Evolutionary conservation across 1,284 basidiomycete species (phyloP).

Genomic region (Takashimella koratensis): DNA sequence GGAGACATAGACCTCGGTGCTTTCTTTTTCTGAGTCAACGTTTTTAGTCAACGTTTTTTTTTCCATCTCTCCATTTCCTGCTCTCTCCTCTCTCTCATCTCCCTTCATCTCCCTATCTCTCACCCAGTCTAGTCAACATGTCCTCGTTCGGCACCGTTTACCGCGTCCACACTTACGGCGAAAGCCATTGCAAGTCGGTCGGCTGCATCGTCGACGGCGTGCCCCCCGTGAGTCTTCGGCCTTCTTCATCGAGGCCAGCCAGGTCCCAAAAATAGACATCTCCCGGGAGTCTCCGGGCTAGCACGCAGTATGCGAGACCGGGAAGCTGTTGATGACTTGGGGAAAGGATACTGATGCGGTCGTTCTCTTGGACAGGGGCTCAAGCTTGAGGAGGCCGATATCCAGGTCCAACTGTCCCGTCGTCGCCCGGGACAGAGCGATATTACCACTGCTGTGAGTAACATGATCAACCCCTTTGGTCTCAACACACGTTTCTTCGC

Average conservation of each 20-base stretch:
- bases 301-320: too few relatives aligned
- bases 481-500: constrained; percentile 5
- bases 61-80: neutral
- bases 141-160: constrained; percentile 87
- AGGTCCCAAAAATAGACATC: too few relatives aligned
- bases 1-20: too few relatives aligned
- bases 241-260: neutral
- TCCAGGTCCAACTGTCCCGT: constrained; percentile 88
- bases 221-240: constrained; percentile 68
- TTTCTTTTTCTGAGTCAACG: too few relatives aligned
- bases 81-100: neutral
- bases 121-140: constrained; percentile 55
- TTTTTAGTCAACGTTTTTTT: constrained; percentile 5
- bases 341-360: neutral
- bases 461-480: neutral
- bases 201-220: constrained; percentile 97
- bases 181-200: constrained; percentile 95
- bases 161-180: constrained; percentile 95
- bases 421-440: constrained; percentile 93
- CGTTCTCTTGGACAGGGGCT: constrained; percentile 65
- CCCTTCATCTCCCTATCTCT: constrained; percentile 3
- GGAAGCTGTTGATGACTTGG: too few relatives aligned
- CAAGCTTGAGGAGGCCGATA: constrained; percentile 71
- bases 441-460: constrained; percentile 85
- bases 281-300: too few relatives aligned